Conservation (phyloP, 2,329 filamentous ascomycete species). For the Trichoderma afroharzianum region DNA sequence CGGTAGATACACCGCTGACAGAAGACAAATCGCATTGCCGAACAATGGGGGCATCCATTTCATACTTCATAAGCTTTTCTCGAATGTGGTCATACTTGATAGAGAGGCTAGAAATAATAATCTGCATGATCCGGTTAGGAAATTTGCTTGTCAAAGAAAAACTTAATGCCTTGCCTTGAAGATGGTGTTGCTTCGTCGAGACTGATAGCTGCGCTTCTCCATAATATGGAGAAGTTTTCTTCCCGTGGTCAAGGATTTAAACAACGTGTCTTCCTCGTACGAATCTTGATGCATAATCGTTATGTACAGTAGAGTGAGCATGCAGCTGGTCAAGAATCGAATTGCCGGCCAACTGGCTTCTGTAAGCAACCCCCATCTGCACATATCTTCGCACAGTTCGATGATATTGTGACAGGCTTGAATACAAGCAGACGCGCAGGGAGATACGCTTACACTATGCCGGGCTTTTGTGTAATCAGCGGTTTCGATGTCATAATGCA, state of each 20-base stretch:
- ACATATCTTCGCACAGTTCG: not conserved
- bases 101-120: not conserved
- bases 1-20: not conserved
- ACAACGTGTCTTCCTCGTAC: not conserved
- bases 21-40: not conserved
- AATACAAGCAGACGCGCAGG: not conserved
- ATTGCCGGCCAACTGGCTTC: not conserved
- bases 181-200: not conserved
- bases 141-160: not conserved
- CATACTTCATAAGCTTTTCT: not conserved
- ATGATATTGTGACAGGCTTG: slow-evolving; percentile 1
- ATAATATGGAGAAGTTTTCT: not conserved
- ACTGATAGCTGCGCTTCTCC: not conserved
- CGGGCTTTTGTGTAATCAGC: not conserved
- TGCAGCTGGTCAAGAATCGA: not conserved
- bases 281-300: not conserved
- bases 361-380: not conserved
- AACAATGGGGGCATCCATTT: not conserved
- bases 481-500: not conserved
- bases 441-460: not conserved
- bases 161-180: not conserved
- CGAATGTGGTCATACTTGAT: not conserved
- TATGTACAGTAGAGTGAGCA: not conserved
- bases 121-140: not conserved
- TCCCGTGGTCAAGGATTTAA: not conserved